Evolutionary conservation across 768 basidiomycete species (phyloP), one percentile per base, ranked within the genome.

Genomic region (Calvatia gigantea): DNA sequence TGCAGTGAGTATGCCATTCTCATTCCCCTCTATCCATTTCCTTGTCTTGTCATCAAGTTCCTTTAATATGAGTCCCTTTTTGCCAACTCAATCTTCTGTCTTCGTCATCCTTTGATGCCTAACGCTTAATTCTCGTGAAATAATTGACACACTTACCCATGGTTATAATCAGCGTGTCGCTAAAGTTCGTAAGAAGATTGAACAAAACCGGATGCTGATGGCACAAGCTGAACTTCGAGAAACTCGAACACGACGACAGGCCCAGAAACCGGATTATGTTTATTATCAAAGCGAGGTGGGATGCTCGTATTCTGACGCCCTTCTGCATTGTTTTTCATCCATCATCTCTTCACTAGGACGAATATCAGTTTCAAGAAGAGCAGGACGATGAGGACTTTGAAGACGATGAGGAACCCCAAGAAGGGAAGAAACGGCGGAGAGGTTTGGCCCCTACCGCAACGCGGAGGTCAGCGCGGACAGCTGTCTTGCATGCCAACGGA

Each of bases 181-280:
- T 65, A 85, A 80, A 65, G 82, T 77, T 21, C 80, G 84, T 58
- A 83, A 79, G 71, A 87, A 84, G 70, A 75, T 89, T 46, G 84
- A 91, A 64, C 84, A 89, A 65, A 79, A 78, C 44, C 76, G 82
- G 42, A 66, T 83, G 35, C 72, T 85, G 55, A 72, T 86, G 60
- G 88, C 85, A 17, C 89, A 91, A 67, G 84, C 87, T 33, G 90
- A 91, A 67, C 72, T 91, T 56, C 81, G 90, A 58, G 83, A 86
- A 69, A 92, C 89, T 25, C 80, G 91, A 57, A 92, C 91, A 17
- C 79, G 90, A 57, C 78, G 87, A 51, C 80, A 82, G 70, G 84
- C 86, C 2, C 80, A 80, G 39, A 84, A 81, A 59, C 87, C 89
- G 44, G 87, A 91, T 74, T 94, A 94, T 70, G 89, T 89, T 49